Conservation (phyloP, 164 flowering plant species). For the Paratinospora sagittata region DNA sequence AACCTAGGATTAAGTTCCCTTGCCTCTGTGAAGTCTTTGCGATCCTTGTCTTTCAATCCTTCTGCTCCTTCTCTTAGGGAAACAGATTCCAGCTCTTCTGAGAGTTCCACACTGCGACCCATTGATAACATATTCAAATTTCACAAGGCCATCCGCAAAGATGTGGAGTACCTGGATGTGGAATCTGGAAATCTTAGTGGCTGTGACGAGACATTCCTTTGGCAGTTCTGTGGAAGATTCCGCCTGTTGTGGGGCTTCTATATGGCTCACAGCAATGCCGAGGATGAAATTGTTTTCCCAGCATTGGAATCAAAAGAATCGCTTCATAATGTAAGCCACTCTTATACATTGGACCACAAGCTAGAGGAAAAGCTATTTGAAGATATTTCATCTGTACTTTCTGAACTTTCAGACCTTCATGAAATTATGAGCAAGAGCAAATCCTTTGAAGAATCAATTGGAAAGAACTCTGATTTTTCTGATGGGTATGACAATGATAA, state of each 20-base stretch:
- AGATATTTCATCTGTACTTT: slow-evolving; percentile 67
- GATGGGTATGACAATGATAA: slow-evolving; percentile 15
- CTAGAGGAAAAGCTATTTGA: slow-evolving; percentile 84
- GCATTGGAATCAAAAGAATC: slow-evolving; percentile 89
- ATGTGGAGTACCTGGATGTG: slow-evolving; percentile 84
- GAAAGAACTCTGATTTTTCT: slow-evolving; percentile 15
- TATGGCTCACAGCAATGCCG: slow-evolving; percentile 95
- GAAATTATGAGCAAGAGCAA: slow-evolving; percentile 30
- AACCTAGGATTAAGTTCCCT: slow-evolving; percentile 56
- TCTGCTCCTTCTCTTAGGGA: slow-evolving; percentile 88
- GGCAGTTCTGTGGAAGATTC: slow-evolving; percentile 87
- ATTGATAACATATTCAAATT: slow-evolving; percentile 87
- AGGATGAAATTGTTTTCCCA: slow-evolving; percentile 96
- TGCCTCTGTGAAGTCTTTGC: slow-evolving; percentile 58
- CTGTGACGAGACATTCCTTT: slow-evolving; percentile 55
- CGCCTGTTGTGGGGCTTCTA: slow-evolving; percentile 84
- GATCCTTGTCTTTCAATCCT: slow-evolving; percentile 55
- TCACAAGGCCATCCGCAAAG: slow-evolving; percentile 91
- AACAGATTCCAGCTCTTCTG: slow-evolving; percentile 44
- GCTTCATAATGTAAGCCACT: slow-evolving; percentile 92
- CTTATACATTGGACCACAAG: slow-evolving; percentile 89
- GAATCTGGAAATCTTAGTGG: slow-evolving; percentile 84
- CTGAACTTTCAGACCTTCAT: slow-evolving; percentile 56
- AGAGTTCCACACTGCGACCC: slow-evolving; percentile 45
- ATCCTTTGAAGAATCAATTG: slow-evolving; percentile 16